These are phyloP conservation scores for Berberis vulgaris DNA, from an alignment of 164 flowering plant genomes.

Conservation along the genomic window DNA sequence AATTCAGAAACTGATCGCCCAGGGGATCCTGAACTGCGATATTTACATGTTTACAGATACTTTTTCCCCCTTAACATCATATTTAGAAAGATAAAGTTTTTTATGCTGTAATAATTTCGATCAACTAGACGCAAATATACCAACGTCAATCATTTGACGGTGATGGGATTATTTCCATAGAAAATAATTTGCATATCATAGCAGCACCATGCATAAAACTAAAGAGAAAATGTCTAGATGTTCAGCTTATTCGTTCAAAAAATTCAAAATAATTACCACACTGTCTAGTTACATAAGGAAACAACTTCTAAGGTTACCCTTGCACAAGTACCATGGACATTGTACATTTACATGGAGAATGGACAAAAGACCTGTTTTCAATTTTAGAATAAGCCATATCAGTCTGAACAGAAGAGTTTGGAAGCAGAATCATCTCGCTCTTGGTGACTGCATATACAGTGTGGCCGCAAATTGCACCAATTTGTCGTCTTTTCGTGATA, in stretches of 20 bases:
- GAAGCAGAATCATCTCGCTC: constrained; percentile 80
- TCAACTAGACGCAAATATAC: background rate
- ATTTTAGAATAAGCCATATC: constrained; percentile 70
- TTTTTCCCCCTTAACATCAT: no score
- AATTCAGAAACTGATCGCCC: constrained; percentile 1
- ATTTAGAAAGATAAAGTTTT: no score
- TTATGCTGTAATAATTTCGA: background rate
- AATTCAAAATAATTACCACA: constrained; percentile 8
- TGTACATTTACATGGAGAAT: constrained; percentile 69
- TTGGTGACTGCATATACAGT: constrained; percentile 63
- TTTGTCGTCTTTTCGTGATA: constrained; percentile 86
- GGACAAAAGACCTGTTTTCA: constrained; percentile 98
- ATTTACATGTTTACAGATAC: no score
- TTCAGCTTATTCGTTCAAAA: background rate
- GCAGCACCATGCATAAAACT: constrained; percentile 1
- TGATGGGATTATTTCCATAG: background rate
- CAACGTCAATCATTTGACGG: background rate
- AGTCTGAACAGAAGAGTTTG: constrained; percentile 50
- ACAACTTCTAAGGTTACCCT: constrained; percentile 25
- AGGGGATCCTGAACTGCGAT: background rate
- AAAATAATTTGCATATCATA: background rate
- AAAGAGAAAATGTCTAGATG: constrained; percentile 16
- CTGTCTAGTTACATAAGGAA: constrained; percentile 24
- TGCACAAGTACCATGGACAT: constrained; percentile 31
- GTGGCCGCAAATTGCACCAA: constrained; percentile 88